Evolutionary conservation across 805 yeast genomes (phyloP), one percentile per base, ranked within the genome.

Genomic region (Metschnikowia koreensis): DNA sequence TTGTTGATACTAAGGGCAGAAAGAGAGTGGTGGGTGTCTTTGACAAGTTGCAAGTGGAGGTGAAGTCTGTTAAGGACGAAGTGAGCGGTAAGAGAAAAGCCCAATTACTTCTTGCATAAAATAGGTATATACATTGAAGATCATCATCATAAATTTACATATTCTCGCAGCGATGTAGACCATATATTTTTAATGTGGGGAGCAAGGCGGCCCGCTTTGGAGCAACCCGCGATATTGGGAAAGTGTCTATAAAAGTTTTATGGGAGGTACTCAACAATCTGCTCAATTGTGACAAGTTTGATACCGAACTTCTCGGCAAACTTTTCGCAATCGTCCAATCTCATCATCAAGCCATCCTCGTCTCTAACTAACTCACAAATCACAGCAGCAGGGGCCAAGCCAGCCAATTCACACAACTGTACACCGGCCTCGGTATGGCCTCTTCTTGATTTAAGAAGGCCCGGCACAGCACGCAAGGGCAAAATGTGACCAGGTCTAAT

Each of bases 361-460:
- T 91, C 98, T 52, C 87, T 82, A 26, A 94, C 98, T 60, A 94
- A 76, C 73, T 94, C 99, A 69, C 98, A 89, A 60, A 94, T 93
- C 37, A 87, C 94, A 13, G 88, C 96, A 1, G 90, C 99, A 1
- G 94, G 96, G 56, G 81, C 81, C 60, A 88, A 75, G 0, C 90
- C 91, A 7, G 93, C 79, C 62, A 92, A 75, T 62, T 74, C 73
- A 65, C 96, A 85, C 57, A 94, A 76, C 65, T 93, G 96, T 8
- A 94, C 96, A 28, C 90, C 91, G 15, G 99, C 98, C 73, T 94
- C 99, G 10, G 99, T 94, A 67, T 94, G 99, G 13, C 99, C 99
- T 52, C 88, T 77, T 76, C 99, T 87, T 46, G 74, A 72, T 51
- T 83, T 74, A 51, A 94, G 82, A 47, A 96, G 85, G 0, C 97